These are phyloP conservation scores for Leccinum subrobustum DNA, from an alignment of 1,284 basidiomycete species.

Conservation along the genomic window DNA sequence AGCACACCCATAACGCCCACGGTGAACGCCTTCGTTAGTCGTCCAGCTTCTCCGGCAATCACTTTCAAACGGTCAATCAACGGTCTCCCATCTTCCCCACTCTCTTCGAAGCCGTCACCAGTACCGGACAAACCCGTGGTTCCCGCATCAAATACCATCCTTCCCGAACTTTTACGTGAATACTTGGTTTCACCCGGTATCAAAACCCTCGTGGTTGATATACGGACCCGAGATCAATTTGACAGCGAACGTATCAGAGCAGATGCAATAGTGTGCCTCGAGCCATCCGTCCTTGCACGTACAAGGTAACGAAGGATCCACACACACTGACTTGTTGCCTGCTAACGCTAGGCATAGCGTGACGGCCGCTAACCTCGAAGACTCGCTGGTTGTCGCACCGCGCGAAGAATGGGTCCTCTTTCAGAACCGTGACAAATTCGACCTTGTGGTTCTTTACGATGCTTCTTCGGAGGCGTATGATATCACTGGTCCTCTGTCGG, in stretches of 20 bases:
- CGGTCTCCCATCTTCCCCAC: constrained; percentile 20
- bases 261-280: constrained; percentile 80
- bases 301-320: constrained; percentile 47
- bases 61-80: constrained; percentile 25
- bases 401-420: constrained; percentile 73
- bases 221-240: constrained; percentile 77
- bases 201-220: constrained; percentile 80
- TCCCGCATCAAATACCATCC: constrained; percentile 55
- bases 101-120: constrained; percentile 20
- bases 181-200: constrained; percentile 57
- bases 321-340: neutral
- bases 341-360: constrained; percentile 48
- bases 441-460: constrained; percentile 91
- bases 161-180: constrained; percentile 58
- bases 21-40: constrained; percentile 54
- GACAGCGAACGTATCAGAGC: constrained; percentile 70
- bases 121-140: constrained; percentile 41
- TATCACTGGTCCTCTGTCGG: constrained; percentile 50
- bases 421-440: constrained; percentile 80
- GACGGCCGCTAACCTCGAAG: constrained; percentile 68
- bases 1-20: constrained; percentile 70
- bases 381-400: constrained; percentile 73
- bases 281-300: constrained; percentile 74
- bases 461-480: constrained; percentile 61
- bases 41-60: constrained; percentile 51